These are phyloP conservation scores for Xylariaceae sp. DNA, from an alignment of 2,329 filamentous ascomycete genomes.

Conservation along the genomic window DNA sequence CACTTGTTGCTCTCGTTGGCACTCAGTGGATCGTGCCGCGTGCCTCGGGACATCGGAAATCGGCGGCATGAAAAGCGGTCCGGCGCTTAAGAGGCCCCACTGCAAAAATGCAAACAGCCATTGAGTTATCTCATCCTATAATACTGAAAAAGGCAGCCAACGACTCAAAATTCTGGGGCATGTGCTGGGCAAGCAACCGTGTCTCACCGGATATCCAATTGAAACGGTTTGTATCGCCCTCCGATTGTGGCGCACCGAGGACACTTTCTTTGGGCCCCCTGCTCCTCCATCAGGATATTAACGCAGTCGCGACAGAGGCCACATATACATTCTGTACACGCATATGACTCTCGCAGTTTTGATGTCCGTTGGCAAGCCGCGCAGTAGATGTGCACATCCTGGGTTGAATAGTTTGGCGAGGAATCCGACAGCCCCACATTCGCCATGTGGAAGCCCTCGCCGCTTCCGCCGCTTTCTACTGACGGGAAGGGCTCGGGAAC, in stretches of 20 bases:
- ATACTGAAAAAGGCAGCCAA: neutral
- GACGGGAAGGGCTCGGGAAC: conserved; percentile 79
- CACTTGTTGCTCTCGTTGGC: neutral
- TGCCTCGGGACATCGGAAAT: neutral
- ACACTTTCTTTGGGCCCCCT: conserved; percentile 71
- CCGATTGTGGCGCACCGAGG: conserved; percentile 75
- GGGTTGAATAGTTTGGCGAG: conserved; percentile 69
- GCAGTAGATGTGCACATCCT: conserved; percentile 85
- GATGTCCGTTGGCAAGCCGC: conserved; percentile 78
- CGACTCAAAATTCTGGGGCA: neutral
- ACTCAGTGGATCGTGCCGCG: neutral
- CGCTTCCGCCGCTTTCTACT: conserved; percentile 73
- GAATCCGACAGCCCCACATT: conserved; percentile 61
- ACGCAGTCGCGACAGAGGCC: conserved; percentile 88
- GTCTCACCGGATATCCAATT: conserved; percentile 70
- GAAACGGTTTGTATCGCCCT: conserved; percentile 78
- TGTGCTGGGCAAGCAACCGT: neutral
- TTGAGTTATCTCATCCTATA: neutral
- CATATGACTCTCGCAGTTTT: conserved; percentile 76
- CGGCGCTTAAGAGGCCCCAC: conserved; percentile 9
- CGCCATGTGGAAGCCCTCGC: conserved; percentile 68
- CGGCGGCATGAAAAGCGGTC: conserved; percentile 4
- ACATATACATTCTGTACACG: conserved; percentile 94
- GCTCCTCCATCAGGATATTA: conserved; percentile 70
- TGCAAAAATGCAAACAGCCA: neutral